These are phyloP conservation scores for Colletotrichum zoysiae DNA, from an alignment of 2,329 filamentous ascomycete genomes.

Conservation along the genomic window DNA sequence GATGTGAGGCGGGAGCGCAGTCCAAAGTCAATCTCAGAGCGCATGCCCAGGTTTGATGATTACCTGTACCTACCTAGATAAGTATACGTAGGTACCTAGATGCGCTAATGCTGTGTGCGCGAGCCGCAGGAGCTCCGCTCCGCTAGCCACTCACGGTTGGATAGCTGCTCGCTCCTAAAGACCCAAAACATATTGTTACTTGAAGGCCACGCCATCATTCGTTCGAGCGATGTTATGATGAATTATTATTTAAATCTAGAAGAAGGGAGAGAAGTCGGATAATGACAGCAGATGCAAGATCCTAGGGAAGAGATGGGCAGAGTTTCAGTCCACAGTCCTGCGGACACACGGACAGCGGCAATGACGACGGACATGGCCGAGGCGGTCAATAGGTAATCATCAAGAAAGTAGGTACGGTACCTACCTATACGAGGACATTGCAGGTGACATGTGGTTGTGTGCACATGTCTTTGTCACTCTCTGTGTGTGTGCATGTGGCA, in stretches of 20 bases:
- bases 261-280: neutral
- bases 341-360: slow-evolving; percentile 6
- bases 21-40: neutral
- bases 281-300: neutral
- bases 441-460: slow-evolving; percentile 19
- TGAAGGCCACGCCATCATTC: neutral
- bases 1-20: slow-evolving; percentile 1
- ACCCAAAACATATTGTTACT: neutral
- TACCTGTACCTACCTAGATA: no score
- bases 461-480: slow-evolving; percentile 11
- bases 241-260: neutral
- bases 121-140: neutral
- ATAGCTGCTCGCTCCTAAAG: neutral
- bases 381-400: slow-evolving; percentile 23
- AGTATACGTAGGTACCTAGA: neutral
- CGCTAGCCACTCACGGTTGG: neutral
- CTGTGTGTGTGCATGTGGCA: slow-evolving; percentile 17
- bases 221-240: neutral
- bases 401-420: no score
- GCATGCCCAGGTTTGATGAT: neutral
- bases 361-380: slow-evolving; percentile 17
- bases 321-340: neutral
- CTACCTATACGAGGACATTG: slow-evolving; percentile 1
- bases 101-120: slow-evolving; percentile 1
- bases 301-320: neutral